Percentiles rank a stretch among this genome's conserved stretches.
Evolutionary conservation across 345 rosid species (phyloP).

Genomic region (Moricandia moricandioides): DNA sequence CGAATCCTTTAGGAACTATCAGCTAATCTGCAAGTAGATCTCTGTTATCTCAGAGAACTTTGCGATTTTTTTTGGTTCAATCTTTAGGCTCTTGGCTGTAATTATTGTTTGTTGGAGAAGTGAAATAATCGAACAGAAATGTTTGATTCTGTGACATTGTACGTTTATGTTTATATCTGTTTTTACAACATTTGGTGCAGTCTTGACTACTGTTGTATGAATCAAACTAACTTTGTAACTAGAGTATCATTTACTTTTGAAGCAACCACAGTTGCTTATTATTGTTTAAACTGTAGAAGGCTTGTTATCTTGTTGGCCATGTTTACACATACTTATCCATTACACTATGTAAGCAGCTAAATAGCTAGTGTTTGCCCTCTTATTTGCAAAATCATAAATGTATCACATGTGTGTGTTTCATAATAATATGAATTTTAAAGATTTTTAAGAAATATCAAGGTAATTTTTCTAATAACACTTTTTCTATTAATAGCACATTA

Average conservation of each 20-base stretch:
- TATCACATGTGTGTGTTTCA: too few species aligned
- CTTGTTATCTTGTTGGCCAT: neutral
- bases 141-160: neutral
- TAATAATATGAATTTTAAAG: too few species aligned
- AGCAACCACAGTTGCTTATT: neutral
- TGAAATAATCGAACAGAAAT: too few species aligned
- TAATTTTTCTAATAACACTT: too few species aligned
- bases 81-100: constrained; percentile 14
- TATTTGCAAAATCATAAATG: too few species aligned
- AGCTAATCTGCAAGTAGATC: constrained; percentile 19
- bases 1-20: neutral
- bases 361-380: too few species aligned
- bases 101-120: neutral
- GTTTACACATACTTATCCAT: too few species aligned
- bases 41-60: neutral
- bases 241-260: neutral
- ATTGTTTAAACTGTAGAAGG: neutral
- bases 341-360: too few species aligned
- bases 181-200: neutral
- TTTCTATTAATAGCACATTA: too few species aligned
- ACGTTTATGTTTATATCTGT: neutral
- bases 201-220: neutral
- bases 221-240: neutral
- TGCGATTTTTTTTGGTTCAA: neutral
- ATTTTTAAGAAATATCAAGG: too few species aligned